Evolutionary conservation across 257 asterid genomes (phyloP).

Genomic region (Solanum habrochaites): DNA sequence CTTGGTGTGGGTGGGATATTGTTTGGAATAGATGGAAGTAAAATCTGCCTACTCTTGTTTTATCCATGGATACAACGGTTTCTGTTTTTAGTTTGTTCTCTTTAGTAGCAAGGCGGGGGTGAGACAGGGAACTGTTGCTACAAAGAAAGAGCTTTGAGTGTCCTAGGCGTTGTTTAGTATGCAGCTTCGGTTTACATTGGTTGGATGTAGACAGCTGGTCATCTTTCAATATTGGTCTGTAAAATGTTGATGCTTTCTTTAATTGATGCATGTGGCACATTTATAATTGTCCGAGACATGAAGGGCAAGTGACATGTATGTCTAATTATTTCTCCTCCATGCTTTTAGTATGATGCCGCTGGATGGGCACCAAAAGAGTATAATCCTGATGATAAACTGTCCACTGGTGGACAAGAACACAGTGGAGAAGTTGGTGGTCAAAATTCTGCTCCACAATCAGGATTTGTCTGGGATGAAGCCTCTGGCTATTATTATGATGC

Average conservation of each 20-base stretch:
- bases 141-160: not conserved
- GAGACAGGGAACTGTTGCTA: not conserved
- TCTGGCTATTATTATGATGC: conserved; percentile 98
- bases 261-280: not conserved
- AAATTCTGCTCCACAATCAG: conserved; percentile 72
- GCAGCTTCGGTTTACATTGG: not conserved
- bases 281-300: not conserved
- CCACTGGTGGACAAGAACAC: conserved; percentile 46
- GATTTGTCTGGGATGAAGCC: conserved; percentile 97
- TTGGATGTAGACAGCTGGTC: not conserved
- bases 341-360: conserved; percentile 77
- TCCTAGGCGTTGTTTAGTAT: not conserved
- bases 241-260: not conserved
- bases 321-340: conserved; percentile 1
- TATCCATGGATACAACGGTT: not conserved
- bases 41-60: not conserved
- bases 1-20: not conserved
- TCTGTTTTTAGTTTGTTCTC: not conserved
- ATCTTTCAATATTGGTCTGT: not conserved
- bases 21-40: not conserved
- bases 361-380: conserved; percentile 99
- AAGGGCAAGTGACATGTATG: not conserved
- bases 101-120: not conserved
- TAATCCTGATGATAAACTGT: conserved; percentile 71
- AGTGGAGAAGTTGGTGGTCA: conserved; percentile 39